A percentile compares a stretch with the other conserved stretches of the same genome.
phyloP scores from a whole-genome alignment of 805 yeast genomes.

The Starmerella vaccinii region DNA sequence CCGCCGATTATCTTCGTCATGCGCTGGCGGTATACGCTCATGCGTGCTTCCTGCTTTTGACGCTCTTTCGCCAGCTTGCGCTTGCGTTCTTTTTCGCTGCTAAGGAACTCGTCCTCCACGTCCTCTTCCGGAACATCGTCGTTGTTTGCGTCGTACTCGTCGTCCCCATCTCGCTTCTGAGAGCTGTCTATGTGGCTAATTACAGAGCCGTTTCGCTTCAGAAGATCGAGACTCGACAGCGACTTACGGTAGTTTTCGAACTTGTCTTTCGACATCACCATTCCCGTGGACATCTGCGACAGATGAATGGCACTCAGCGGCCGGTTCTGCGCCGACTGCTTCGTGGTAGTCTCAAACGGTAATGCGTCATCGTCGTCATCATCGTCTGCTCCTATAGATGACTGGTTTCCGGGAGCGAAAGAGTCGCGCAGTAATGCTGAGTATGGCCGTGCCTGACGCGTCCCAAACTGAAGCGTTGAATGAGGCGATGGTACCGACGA shows the following conservation, averaged over 20 bases:
- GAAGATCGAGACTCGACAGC: conserved; percentile 15
- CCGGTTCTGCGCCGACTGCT: conserved; percentile 19
- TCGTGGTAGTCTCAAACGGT: conserved; percentile 25
- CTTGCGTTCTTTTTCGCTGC: conserved; percentile 19
- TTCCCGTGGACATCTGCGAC: conserved; percentile 17
- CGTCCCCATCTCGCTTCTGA: neutral
- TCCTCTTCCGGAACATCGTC: conserved; percentile 35
- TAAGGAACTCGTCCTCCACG: conserved; percentile 29
- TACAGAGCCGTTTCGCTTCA: conserved; percentile 19
- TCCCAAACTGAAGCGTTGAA: conserved; percentile 3
- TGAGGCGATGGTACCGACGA: conserved; percentile 1
- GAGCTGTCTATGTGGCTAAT: conserved; percentile 9
- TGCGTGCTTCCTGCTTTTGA: conserved; percentile 33
- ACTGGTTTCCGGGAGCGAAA: neutral
- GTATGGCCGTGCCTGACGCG: conserved; percentile 3
- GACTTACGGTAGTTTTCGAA: conserved; percentile 26
- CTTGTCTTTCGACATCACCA: conserved; percentile 24
- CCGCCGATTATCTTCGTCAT: conserved; percentile 34
- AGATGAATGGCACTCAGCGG: conserved; percentile 14
- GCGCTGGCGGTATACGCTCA: conserved; percentile 35
- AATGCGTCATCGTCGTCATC: conserved; percentile 26
- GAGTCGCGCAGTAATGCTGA: conserved; percentile 7
- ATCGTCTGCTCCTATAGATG: neutral
- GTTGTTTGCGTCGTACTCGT: conserved; percentile 31
- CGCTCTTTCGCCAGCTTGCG: conserved; percentile 23